Evolutionary conservation across 495 filamentous ascomycete genomes (phyloP).

Genomic region (Friedmanniomyces endolithicus): DNA sequence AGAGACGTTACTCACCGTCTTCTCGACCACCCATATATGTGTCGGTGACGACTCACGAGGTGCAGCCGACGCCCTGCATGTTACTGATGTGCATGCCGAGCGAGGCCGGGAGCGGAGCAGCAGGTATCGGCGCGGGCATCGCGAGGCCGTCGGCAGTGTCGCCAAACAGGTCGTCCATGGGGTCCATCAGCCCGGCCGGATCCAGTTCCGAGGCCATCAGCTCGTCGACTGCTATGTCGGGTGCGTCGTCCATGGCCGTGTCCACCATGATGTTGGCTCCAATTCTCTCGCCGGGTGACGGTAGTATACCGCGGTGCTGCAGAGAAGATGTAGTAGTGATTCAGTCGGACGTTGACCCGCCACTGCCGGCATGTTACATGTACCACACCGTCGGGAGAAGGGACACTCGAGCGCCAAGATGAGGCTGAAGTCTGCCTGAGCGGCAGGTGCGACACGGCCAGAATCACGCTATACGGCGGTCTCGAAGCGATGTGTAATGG

Average conservation of each 20-base stretch:
- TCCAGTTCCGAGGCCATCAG: conserved; percentile 25
- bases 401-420: no score
- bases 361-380: no score
- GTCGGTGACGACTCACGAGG: conserved; percentile 50
- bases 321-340: no score
- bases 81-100: conserved; percentile 66
- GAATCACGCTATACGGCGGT: no score
- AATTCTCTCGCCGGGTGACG: neutral
- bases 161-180: conserved; percentile 59
- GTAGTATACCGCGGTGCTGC: no score
- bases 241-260: neutral
- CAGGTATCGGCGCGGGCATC: conserved; percentile 45
- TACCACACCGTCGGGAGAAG: no score
- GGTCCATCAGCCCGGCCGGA: neutral
- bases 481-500: no score
- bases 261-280: neutral
- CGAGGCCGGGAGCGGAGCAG: conserved; percentile 42
- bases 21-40: neutral
- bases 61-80: conserved; percentile 63
- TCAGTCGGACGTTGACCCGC: no score
- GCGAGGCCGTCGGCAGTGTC: conserved; percentile 61
- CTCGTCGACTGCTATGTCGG: neutral
- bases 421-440: no score
- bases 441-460: no score
- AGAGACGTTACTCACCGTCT: conserved; percentile 18